Evolutionary conservation across 75 land plant genomes (phyloP).

Genomic region (Pseudotsuga menziesii): DNA sequence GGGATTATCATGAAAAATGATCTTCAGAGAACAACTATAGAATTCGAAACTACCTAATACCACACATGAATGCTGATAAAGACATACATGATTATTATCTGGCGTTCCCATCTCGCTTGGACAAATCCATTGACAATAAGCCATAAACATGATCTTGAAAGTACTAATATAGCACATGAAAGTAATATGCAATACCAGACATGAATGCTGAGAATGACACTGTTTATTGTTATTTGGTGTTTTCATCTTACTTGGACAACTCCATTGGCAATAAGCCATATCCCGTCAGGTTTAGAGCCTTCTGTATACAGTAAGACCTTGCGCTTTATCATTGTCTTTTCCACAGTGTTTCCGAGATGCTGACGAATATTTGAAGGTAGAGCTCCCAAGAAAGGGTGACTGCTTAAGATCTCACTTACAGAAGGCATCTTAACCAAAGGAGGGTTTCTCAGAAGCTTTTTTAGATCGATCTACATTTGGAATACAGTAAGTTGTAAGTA

Average conservation of each 20-base stretch:
- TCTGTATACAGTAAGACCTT: constrained; percentile 61
- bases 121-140: constrained; percentile 87
- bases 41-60: neutral
- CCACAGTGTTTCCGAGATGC: constrained; percentile 49
- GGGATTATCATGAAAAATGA: neutral
- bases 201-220: neutral
- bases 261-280: constrained; percentile 93
- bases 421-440: constrained; percentile 88
- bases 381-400: constrained; percentile 80
- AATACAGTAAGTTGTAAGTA: neutral
- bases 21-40: neutral
- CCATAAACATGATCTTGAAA: constrained; percentile 28
- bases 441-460: constrained; percentile 80
- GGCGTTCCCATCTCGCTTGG: constrained; percentile 41
- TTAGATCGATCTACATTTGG: constrained; percentile 73
- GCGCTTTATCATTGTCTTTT: constrained; percentile 71
- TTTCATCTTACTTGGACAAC: constrained; percentile 64
- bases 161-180: too few relatives aligned
- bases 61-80: neutral
- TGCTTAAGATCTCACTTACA: constrained; percentile 41
- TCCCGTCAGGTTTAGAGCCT: constrained; percentile 71
- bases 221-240: neutral
- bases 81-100: neutral
- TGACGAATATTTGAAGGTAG: constrained; percentile 55
- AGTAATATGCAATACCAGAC: too few relatives aligned